phyloP scores from a whole-genome alignment of 441 rosid species.

The Omphalea diandra region DNA sequence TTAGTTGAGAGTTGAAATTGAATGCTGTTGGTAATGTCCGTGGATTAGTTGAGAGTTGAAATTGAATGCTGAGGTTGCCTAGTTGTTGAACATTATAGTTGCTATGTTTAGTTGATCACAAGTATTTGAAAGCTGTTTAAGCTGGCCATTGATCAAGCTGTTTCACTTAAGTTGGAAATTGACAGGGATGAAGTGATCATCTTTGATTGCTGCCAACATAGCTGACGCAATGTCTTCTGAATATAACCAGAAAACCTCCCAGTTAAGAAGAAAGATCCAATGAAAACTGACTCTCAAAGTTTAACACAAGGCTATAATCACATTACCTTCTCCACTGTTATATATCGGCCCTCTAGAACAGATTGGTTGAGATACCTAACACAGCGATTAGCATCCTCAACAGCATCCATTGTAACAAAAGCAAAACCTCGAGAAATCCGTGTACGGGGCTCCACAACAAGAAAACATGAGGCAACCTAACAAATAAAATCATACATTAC shows the following conservation, averaged over 20 bases:
- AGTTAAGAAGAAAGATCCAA: constrained; percentile 55
- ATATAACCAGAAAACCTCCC: constrained; percentile 89
- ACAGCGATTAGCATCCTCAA: constrained; percentile 86
- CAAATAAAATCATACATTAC: constrained; percentile 16
- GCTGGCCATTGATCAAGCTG: constrained; percentile 95
- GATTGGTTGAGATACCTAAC: constrained; percentile 95
- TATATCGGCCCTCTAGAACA: constrained; percentile 88
- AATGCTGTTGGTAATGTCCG: constrained; percentile 91
- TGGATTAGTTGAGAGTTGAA: constrained; percentile 98
- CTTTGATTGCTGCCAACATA: constrained; percentile 97
- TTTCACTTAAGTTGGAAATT: constrained; percentile 82
- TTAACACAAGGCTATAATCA: constrained; percentile 22
- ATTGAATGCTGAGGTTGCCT: constrained; percentile 83
- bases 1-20: constrained; percentile 96
- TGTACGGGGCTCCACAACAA: constrained; percentile 93
- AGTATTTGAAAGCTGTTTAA: constrained; percentile 90
- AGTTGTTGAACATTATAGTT: constrained; percentile 82
- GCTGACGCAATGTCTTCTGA: constrained; percentile 94
- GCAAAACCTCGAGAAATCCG: constrained; percentile 96
- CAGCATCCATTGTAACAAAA: constrained; percentile 76
- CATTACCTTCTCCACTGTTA: constrained; percentile 97
- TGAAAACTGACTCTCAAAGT: constrained; percentile 22
- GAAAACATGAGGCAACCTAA: constrained; percentile 87
- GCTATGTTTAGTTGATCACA: constrained; percentile 86
- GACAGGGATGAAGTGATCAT: constrained; percentile 83